Percentiles rank a stretch among this genome's conserved stretches.
These are phyloP conservation scores for Aschersonia sp. DNA, from an alignment of 2,329 filamentous ascomycete genomes.

Conservation along the genomic window DNA sequence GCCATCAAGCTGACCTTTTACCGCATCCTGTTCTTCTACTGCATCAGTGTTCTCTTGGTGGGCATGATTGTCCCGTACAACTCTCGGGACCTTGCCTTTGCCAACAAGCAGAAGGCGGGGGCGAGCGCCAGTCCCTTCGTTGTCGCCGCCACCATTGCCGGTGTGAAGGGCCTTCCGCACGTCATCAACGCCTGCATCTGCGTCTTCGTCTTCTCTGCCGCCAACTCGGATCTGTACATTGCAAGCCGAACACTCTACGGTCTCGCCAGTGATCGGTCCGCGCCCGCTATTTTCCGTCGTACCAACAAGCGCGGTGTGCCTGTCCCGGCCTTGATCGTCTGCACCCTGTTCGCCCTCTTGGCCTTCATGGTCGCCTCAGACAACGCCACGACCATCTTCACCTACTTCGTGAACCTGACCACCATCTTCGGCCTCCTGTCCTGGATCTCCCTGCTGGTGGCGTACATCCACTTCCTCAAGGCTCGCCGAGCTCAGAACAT, in stretches of 20 bases:
- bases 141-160: conserved; percentile 51
- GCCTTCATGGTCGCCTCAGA: conserved; percentile 53
- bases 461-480: conserved; percentile 52
- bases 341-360: conserved; percentile 47
- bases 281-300: conserved; percentile 55
- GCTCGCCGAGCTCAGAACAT: conserved; percentile 48
- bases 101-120: conserved; percentile 24
- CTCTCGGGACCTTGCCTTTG: conserved; percentile 42
- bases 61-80: conserved; percentile 68
- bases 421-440: conserved; percentile 53
- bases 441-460: conserved; percentile 54
- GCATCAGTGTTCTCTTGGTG: conserved; percentile 56
- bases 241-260: conserved; percentile 61
- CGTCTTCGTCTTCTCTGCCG: conserved; percentile 62
- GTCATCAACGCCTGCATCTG: conserved; percentile 64
- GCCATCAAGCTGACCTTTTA: conserved; percentile 72
- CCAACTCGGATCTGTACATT: conserved; percentile 68
- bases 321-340: conserved; percentile 47
- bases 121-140: conserved; percentile 55
- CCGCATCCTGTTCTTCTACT: conserved; percentile 72
- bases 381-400: conserved; percentile 42
- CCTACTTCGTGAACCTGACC: conserved; percentile 53
- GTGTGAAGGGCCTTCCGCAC: conserved; percentile 47
- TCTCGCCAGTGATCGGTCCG: conserved; percentile 56
- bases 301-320: conserved; percentile 62